Conservation (phyloP, 176 grass and related monocot species). For the Luzula sylvatica region DNA sequence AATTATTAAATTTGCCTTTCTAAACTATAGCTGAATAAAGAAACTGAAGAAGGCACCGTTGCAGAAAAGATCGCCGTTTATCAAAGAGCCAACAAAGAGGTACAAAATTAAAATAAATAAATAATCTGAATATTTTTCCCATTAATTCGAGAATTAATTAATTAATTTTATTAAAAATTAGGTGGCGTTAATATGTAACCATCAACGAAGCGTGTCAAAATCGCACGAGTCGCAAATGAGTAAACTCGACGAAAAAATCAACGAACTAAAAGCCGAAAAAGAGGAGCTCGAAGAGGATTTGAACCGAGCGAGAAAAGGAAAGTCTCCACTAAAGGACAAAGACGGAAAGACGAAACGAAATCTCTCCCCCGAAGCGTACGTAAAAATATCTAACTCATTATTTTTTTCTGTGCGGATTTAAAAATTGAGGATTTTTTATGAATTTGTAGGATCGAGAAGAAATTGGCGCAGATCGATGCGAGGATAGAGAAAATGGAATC, state of each 20-base stretch:
- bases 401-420: slow-evolving; percentile 15
- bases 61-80: slow-evolving; percentile 79
- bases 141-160: too few relatives aligned
- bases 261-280: slow-evolving; percentile 43
- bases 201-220: slow-evolving; percentile 84
- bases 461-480: slow-evolving; percentile 32
- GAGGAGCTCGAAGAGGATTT: slow-evolving; percentile 64
- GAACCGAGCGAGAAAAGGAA: slow-evolving; percentile 52
- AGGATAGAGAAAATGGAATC: slow-evolving; percentile 83
- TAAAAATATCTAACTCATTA: background rate
- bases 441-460: slow-evolving; percentile 70
- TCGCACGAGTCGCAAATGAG: slow-evolving; percentile 74
- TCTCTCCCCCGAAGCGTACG: slow-evolving; percentile 56
- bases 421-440: background rate
- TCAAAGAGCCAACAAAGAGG: slow-evolving; percentile 83
- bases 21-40: slow-evolving; percentile 49
- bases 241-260: slow-evolving; percentile 71
- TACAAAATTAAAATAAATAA: background rate
- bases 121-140: background rate
- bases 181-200: slow-evolving; percentile 93
- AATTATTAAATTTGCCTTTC: background rate
- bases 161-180: slow-evolving; percentile 1
- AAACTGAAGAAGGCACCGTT: slow-evolving; percentile 72
- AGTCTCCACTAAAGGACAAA: slow-evolving; percentile 46
- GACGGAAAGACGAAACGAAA: slow-evolving; percentile 71